Conservation (phyloP, 139 green algal genomes). For the Volvox africanus region DNA sequence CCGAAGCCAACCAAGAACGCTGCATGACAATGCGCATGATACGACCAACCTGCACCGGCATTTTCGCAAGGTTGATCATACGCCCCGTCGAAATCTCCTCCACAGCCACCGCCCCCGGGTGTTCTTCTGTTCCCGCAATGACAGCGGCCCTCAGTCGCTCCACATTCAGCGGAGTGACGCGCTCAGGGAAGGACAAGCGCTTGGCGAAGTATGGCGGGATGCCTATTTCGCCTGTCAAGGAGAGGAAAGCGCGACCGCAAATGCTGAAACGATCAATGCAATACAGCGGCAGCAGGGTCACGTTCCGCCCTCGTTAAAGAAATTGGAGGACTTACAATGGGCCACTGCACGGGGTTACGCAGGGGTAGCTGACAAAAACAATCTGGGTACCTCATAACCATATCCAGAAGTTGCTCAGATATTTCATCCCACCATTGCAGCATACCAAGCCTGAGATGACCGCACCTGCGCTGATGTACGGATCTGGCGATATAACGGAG, state of each 20-base stretch:
- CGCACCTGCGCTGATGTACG: slow-evolving; percentile 79
- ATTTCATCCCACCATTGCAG: background rate
- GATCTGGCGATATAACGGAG: slow-evolving; percentile 98
- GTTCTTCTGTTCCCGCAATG: slow-evolving; percentile 77
- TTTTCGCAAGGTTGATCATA: background rate
- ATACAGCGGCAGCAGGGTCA: no score
- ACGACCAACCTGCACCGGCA: slow-evolving; percentile 12
- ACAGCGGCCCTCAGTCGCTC: slow-evolving; percentile 85
- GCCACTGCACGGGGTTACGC: no score
- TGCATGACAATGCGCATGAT: no score
- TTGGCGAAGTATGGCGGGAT: slow-evolving; percentile 97
- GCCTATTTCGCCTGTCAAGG: slow-evolving; percentile 88
- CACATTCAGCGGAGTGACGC: slow-evolving; percentile 94
- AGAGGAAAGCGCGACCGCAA: no score
- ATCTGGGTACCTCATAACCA: no score
- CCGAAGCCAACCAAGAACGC: no score
- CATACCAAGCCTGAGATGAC: background rate
- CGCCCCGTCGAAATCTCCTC: slow-evolving; percentile 82
- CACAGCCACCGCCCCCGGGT: slow-evolving; percentile 93
- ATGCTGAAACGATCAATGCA: no score
- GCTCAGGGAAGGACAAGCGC: slow-evolving; percentile 93
- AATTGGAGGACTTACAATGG: background rate
- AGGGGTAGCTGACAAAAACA: background rate
- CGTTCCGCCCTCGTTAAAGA: background rate
- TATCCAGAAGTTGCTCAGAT: background rate